Evolutionary conservation across 2,329 filamentous ascomycete species (phyloP), one percentile per base, ranked within the genome.

Genomic region (Pestalotiopsis fici): DNA sequence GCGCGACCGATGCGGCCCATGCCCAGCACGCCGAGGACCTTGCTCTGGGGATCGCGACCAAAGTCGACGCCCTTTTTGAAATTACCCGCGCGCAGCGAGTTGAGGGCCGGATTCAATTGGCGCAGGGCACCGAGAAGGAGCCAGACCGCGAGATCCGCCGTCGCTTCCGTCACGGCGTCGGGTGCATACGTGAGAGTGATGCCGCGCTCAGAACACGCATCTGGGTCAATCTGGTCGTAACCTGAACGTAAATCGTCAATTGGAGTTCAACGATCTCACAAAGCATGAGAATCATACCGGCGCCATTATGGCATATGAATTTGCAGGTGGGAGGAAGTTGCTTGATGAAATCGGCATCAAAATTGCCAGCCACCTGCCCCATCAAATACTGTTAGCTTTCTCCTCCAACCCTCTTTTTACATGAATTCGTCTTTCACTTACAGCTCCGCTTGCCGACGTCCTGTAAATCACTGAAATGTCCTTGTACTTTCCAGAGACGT

Each of bases 1-100:
- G 84, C 83, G 15, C 82, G 78, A 2, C 87, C 87, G 59, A 90
- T 89, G 11, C 87, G 86, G 28, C 87, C 87, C 85, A 89, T 88
- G 12, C 87, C 87, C 1, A 90, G 76, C 66, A 89, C 86, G 4
- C 86, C 87, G 43, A 87, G 80, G 1, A 78, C 78, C 73, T 86
- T 86, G 67, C 83, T 82, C 71, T 83, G 82, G 2, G 85, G 85
- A 65, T 87, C 85, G 71, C 85, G 84, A 15, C 85, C 85, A 43
- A 86, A 81, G 1, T 75, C 76, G 56, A 83, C 80, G 47, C 79
- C 77, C 50, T 83, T 83, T 23, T 81, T 76, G 67, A 83, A 80
- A 6, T 83, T 77, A 12, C 82, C 81, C 60, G 78, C 77, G 27
- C 83, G 79, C 18, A 86, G 77, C n/a, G 82, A 80, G 47, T 77